Evolutionary conservation across 1,284 basidiomycete species (phyloP), one percentile per base, ranked within the genome.

Genomic region (Violaceomyces palustris): DNA sequence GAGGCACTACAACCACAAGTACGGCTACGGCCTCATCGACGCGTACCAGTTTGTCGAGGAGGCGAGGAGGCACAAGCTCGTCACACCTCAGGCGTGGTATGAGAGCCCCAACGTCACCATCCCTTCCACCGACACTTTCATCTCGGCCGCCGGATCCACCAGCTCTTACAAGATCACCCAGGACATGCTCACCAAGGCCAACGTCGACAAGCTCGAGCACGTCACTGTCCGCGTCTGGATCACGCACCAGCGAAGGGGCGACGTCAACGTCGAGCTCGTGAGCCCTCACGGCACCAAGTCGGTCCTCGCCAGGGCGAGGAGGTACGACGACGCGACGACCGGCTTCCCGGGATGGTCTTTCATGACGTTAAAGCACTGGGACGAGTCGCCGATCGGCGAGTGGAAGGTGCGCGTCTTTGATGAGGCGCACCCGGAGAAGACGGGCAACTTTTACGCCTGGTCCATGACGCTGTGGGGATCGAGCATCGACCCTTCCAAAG

Each of bases 361-460:
- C 73, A 98, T 97, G 92, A 83, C 84, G 19, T 82, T 98, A 45
- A 98, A 98, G 75, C 94, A 99, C 74, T 99, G 94, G 94, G 91
- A 86, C 36, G 94, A 99, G 76, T 79, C 87, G 67, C 87, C 92
- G 0, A 74, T 90, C n/a, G 94, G 94, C 12, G 81, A 83, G 6
- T 99, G 94, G 94, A 88, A 82, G 1, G 81, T 98, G 45, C 46
- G 59, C 24, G 88, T 97, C 8, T 83, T 82, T 26, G 92, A 97
- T 69, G 83, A 84, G 58, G 78, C 79, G 40, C 79, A 77, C 44
- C 76, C 82, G 24, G 75, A 77, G 6, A 47, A 51, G 45, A 61
- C 66, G 24, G 94, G 94, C 36, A 80, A 79, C 10, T 90, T 99
- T 77, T 78, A 88, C 33, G 87, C 87, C 12, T 99, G 93, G 93